These are phyloP conservation scores for Lachnellula subtilissima DNA, from an alignment of 2,329 filamentous ascomycete genomes.

Conservation along the genomic window DNA sequence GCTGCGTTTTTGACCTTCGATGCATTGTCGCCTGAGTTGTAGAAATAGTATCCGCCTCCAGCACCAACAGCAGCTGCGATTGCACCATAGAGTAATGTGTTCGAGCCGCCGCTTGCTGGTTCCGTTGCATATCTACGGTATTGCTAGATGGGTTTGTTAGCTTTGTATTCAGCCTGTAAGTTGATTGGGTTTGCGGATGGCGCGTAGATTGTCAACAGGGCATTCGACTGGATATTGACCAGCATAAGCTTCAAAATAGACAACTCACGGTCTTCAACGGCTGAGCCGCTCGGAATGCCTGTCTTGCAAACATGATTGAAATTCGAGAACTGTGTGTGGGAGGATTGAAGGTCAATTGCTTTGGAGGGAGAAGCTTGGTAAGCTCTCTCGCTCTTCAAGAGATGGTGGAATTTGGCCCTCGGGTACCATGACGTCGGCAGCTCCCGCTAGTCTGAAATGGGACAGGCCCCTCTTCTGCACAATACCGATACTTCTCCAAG, in stretches of 20 bases:
- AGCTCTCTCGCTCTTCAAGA: too few relatives aligned
- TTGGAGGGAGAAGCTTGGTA: too few relatives aligned
- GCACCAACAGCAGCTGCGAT: slow-evolving; percentile 55
- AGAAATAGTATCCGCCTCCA: slow-evolving; percentile 51
- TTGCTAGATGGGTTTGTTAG: slow-evolving; percentile 40
- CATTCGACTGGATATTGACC: neutral
- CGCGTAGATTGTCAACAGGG: neutral
- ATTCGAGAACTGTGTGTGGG: neutral
- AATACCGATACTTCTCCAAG: too few relatives aligned
- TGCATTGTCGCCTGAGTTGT: slow-evolving; percentile 41
- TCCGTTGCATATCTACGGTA: slow-evolving; percentile 72
- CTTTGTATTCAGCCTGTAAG: neutral
- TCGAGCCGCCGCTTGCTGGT: slow-evolving; percentile 42
- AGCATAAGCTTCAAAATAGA: neutral
- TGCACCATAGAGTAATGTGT: slow-evolving; percentile 56
- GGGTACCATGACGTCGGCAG: too few relatives aligned
- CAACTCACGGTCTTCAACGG: slow-evolving; percentile 61
- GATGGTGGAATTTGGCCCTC: too few relatives aligned
- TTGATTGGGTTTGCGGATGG: neutral
- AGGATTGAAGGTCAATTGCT: too few relatives aligned
- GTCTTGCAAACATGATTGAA: slow-evolving; percentile 61
- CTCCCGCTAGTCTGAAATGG: too few relatives aligned
- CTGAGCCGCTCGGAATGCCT: slow-evolving; percentile 58
- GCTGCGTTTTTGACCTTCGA: slow-evolving; percentile 49
- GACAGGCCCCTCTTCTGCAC: too few relatives aligned